Conservation (phyloP, 495 filamentous ascomycete genomes). For the Hypoxylon rickii region DNA sequence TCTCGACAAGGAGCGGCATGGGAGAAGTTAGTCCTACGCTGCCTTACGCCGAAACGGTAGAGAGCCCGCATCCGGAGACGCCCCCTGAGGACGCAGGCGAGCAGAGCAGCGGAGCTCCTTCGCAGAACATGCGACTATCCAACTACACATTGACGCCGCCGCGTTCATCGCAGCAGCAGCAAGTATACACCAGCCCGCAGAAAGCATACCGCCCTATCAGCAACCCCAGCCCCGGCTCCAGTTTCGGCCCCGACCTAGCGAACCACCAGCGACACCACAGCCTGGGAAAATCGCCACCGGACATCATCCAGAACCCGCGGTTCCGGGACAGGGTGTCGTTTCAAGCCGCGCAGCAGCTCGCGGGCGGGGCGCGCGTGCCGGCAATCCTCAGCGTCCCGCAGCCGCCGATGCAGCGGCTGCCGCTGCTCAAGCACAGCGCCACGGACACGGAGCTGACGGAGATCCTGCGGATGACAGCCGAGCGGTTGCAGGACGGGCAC, state of each 20-base stretch:
- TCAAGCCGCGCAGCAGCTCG: slow-evolving; percentile 32
- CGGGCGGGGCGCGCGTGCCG: slow-evolving; percentile 29
- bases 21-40: slow-evolving; percentile 35
- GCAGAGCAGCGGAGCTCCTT: neutral
- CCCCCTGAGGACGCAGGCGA: neutral
- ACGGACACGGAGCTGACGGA: slow-evolving; percentile 48
- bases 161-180: slow-evolving; percentile 9
- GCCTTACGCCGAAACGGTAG: slow-evolving; percentile 24
- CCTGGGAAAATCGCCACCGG: slow-evolving; percentile 18
- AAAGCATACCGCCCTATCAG: slow-evolving; percentile 9
- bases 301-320: slow-evolving; percentile 24
- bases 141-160: slow-evolving; percentile 8
- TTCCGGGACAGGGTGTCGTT: slow-evolving; percentile 15
- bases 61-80: neutral
- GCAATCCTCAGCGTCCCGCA: slow-evolving; percentile 16
- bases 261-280: too few species aligned
- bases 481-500: slow-evolving; percentile 45
- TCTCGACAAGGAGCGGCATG: slow-evolving; percentile 28
- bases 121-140: neutral
- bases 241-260: too few species aligned
- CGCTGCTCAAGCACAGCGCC: slow-evolving; percentile 30
- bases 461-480: slow-evolving; percentile 49
- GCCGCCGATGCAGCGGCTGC: slow-evolving; percentile 3
- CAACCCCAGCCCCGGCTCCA: slow-evolving; percentile 6
- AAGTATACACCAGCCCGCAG: slow-evolving; percentile 15